Evolutionary conservation across 129 eudicot species (phyloP).

Genomic region (Erigeron canadensis): DNA sequence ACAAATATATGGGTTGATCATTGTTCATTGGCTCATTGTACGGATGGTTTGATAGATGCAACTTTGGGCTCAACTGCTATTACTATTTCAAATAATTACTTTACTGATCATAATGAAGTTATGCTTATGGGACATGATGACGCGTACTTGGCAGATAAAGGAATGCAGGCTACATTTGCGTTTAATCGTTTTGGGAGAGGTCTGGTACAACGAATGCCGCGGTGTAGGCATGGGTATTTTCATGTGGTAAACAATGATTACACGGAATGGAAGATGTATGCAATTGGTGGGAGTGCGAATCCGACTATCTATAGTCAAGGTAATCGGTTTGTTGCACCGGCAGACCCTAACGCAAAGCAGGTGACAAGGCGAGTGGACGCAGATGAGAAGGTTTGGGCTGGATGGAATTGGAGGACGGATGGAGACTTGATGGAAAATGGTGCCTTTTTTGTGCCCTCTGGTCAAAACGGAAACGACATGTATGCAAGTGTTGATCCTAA

Average conservation of each 20-base stretch:
- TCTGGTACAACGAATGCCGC: slow-evolving; percentile 59
- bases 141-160: slow-evolving; percentile 48
- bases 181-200: slow-evolving; percentile 55
- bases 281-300: slow-evolving; percentile 62
- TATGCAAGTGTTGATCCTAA: too few relatives aligned
- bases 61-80: slow-evolving; percentile 58
- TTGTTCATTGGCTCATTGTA: slow-evolving; percentile 53
- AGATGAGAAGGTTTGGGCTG: too few relatives aligned
- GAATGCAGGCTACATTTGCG: slow-evolving; percentile 64
- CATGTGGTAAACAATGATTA: slow-evolving; percentile 65
- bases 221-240: slow-evolving; percentile 64
- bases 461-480: too few relatives aligned
- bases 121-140: slow-evolving; percentile 67
- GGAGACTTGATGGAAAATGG: too few relatives aligned
- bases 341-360: slow-evolving; percentile 54
- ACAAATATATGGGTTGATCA: slow-evolving; percentile 74
- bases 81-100: slow-evolving; percentile 61
- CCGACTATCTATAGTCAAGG: slow-evolving; percentile 72
- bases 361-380: too few relatives aligned
- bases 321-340: slow-evolving; percentile 55
- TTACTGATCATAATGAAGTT: slow-evolving; percentile 64
- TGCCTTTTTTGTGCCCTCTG: too few relatives aligned
- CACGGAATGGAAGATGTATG: slow-evolving; percentile 65
- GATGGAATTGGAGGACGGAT: too few relatives aligned
- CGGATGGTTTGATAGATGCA: slow-evolving; percentile 65